Conservation (phyloP, 2,329 filamentous ascomycete genomes). For the Daldinia eschscholtzii region DNA sequence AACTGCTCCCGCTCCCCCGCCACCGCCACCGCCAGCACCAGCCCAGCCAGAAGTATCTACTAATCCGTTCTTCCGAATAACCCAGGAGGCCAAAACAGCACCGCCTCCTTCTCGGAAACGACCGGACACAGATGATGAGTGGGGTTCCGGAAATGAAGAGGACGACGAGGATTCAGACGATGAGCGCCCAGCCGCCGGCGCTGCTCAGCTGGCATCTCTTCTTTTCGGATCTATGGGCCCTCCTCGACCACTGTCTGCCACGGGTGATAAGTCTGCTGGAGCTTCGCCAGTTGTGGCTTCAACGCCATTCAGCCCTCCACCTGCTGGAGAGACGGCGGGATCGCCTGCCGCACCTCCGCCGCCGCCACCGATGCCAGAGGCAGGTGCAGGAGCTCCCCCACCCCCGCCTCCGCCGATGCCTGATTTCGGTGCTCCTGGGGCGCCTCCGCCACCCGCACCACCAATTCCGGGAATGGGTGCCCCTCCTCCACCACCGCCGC, state of each 20-base stretch:
- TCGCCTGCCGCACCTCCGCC: constrained; percentile 53
- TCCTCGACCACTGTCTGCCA: constrained; percentile 86
- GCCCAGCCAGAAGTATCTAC: constrained; percentile 75
- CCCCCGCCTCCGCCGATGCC: constrained; percentile 57
- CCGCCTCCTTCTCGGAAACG: constrained; percentile 67
- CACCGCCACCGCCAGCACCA: constrained; percentile 54
- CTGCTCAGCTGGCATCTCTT: constrained; percentile 92
- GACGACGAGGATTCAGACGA: constrained; percentile 79
- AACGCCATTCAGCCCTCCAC: constrained; percentile 52
- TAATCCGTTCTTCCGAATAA: constrained; percentile 94
- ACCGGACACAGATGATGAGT: constrained; percentile 74
- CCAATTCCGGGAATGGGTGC: constrained; percentile 56
- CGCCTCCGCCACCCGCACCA: constrained; percentile 61
- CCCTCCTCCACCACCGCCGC: constrained; percentile 61
- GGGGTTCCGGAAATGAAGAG: constrained; percentile 80
- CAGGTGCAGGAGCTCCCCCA: constrained; percentile 52
- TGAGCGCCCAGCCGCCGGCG: constrained; percentile 82
- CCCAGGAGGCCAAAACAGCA: constrained; percentile 68
- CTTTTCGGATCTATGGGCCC: constrained; percentile 98
- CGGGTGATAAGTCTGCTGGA: constrained; percentile 73
- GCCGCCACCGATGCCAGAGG: constrained; percentile 56
- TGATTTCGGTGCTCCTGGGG: constrained; percentile 56
- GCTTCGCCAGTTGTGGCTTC: constrained; percentile 57
- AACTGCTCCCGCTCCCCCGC: constrained; percentile 59
- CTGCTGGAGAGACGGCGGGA: constrained; percentile 40